Evolutionary conservation across 352 stramenopile species (phyloP).

Genomic region (Pythium grandisporangium): DNA sequence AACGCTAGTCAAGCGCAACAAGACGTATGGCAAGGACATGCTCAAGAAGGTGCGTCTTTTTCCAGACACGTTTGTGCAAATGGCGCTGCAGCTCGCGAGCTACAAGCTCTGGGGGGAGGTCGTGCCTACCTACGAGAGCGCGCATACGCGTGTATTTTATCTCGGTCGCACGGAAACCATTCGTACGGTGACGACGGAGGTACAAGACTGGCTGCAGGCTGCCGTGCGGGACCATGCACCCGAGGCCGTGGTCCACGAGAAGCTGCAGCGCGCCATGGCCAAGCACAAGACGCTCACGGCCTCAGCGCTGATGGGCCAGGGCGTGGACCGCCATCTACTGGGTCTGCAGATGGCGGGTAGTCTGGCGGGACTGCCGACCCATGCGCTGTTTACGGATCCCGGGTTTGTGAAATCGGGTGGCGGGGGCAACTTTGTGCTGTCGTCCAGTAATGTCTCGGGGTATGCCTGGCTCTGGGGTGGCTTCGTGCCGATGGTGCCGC

Average conservation of each 20-base stretch:
- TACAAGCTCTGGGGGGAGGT: conserved; percentile 84
- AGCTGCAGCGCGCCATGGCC: conserved; percentile 69
- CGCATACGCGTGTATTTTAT: conserved; percentile 89
- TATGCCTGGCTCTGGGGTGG: conserved; percentile 95
- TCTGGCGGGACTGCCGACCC: conserved; percentile 48
- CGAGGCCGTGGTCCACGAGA: conserved; percentile 24
- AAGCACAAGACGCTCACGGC: conserved; percentile 85
- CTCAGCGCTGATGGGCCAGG: conserved; percentile 40
- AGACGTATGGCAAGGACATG: conserved; percentile 69
- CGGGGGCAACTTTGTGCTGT: conserved; percentile 88
- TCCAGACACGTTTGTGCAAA: conserved; percentile 92
- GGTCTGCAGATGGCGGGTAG: conserved; percentile 84
- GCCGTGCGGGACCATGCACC: conserved; percentile 30
- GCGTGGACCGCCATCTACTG: conserved; percentile 91
- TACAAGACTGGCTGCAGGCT: conserved; percentile 75
- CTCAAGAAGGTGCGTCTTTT: conserved; percentile 78
- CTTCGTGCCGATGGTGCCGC: conserved; percentile 84
- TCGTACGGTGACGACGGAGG: conserved; percentile 64
- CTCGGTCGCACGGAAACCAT: conserved; percentile 90
- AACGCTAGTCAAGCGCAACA: conserved; percentile 71
- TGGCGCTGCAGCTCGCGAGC: conserved; percentile 89
- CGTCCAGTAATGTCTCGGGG: conserved; percentile 90
- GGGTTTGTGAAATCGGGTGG: conserved; percentile 80
- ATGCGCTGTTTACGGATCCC: conserved; percentile 78
- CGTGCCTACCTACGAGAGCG: conserved; percentile 93